phyloP scores from a whole-genome alignment of 352 stramenopile species.

The Pythium folliculosum region DNA sequence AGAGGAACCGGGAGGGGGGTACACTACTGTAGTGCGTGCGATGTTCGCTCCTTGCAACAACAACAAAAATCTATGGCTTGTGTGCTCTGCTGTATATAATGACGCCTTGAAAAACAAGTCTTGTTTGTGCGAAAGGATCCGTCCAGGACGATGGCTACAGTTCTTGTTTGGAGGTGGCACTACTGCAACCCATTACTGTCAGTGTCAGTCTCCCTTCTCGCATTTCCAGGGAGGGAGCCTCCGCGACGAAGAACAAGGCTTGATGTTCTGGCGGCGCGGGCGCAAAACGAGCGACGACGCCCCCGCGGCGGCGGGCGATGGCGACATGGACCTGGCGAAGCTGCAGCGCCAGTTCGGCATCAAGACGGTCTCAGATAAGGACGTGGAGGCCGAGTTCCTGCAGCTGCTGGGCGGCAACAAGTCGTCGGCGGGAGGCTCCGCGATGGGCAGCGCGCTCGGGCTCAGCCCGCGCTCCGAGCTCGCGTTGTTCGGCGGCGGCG shows the following conservation, averaged over 20 bases:
- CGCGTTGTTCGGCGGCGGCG: conserved; percentile 34
- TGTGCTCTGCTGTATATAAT: too few species aligned
- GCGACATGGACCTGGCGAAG: conserved; percentile 49
- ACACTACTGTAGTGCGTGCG: too few species aligned
- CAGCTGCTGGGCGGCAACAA: conserved; percentile 43
- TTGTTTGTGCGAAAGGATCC: too few species aligned
- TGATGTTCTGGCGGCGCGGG: conserved; percentile 69
- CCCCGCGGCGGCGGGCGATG: conserved; percentile 22
- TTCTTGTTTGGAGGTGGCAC: neutral
- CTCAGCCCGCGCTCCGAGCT: conserved; percentile 55
- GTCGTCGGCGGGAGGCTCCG: neutral
- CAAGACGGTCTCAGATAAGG: conserved; percentile 60
- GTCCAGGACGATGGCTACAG: neutral
- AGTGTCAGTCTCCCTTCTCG: neutral
- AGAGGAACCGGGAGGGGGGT: too few species aligned
- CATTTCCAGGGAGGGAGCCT: neutral
- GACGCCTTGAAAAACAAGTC: too few species aligned
- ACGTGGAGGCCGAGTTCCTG: conserved; percentile 69
- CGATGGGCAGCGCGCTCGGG: conserved; percentile 8
- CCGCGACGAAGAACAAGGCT: neutral
- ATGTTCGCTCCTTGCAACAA: too few species aligned
- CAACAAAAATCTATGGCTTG: too few species aligned
- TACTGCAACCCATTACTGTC: neutral
- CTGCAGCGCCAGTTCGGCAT: conserved; percentile 83
- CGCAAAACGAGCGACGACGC: conserved; percentile 25